Conservation (phyloP, 2,329 filamentous ascomycete genomes). For the Phialophora chinensis region DNA sequence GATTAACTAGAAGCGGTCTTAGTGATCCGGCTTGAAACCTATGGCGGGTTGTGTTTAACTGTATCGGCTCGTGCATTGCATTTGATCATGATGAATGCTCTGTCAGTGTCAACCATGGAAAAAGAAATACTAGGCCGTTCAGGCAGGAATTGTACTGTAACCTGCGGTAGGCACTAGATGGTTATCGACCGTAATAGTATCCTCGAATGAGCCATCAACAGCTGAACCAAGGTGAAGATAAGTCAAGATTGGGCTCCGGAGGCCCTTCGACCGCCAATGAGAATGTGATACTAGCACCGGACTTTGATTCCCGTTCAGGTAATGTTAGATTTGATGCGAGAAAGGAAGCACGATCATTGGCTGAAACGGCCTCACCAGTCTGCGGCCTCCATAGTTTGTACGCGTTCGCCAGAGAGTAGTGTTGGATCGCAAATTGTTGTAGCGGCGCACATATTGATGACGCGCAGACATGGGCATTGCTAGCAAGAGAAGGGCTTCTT, state of each 20-base stretch:
- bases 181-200: not conserved
- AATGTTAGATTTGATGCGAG: not conserved
- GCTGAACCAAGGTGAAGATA: not conserved
- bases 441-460: not conserved
- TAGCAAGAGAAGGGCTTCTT: not conserved
- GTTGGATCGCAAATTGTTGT: not conserved
- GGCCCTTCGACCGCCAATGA: not conserved
- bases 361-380: not conserved
- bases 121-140: not conserved
- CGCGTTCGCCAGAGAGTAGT: not conserved
- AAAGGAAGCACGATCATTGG: not conserved
- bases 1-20: not conserved
- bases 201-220: not conserved
- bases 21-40: not conserved
- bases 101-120: not conserved
- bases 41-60: not conserved
- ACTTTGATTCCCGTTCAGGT: slow-evolving; percentile 1
- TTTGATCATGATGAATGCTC: not conserved
- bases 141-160: not conserved
- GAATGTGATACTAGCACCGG: not conserved
- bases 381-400: no score
- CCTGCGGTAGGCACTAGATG: not conserved
- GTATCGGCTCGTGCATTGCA: not conserved
- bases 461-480: not conserved
- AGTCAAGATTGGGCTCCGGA: not conserved